A percentile compares a stretch with the other conserved stretches of the same genome.
These are phyloP conservation scores for Schizophyllum commune DNA, from an alignment of 1,284 basidiomycete genomes.

Conservation along the genomic window DNA sequence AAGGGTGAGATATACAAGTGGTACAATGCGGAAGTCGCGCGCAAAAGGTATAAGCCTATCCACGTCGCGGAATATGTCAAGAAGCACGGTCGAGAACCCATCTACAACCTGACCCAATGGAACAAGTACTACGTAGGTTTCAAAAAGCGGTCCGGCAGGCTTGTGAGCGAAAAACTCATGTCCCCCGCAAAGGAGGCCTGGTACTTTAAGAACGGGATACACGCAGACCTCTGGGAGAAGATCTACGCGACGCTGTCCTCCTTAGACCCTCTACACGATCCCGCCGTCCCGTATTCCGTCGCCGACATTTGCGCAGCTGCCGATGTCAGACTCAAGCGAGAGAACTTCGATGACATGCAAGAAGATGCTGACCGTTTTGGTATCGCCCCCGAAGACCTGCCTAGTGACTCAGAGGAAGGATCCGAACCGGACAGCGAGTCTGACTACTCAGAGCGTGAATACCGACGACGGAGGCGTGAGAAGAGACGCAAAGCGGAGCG, in stretches of 20 bases:
- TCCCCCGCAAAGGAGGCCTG: not conserved
- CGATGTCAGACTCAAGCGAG: slow-evolving; percentile 1
- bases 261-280: not conserved
- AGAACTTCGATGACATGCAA: slow-evolving; percentile 1
- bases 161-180: slow-evolving; percentile 1
- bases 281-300: not conserved
- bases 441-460: slow-evolving; percentile 1
- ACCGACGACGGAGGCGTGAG: not conserved
- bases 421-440: slow-evolving; percentile 1
- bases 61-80: not conserved
- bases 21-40: slow-evolving; percentile 5
- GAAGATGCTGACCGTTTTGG: not conserved
- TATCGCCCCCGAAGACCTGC: not conserved
- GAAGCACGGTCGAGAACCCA: not conserved
- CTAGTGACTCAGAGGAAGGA: slow-evolving; percentile 1
- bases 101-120: slow-evolving; percentile 2
- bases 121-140: slow-evolving; percentile 3
- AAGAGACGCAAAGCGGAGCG: not conserved
- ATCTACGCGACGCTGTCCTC: not conserved
- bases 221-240: not conserved
- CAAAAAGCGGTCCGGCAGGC: slow-evolving; percentile 2
- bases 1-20: not conserved
- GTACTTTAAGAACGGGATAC: slow-evolving; percentile 7
- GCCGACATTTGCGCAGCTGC: slow-evolving; percentile 2
- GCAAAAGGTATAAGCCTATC: not conserved